Conservation (phyloP, 768 basidiomycete species). For the Boletus subparvulus region DNA sequence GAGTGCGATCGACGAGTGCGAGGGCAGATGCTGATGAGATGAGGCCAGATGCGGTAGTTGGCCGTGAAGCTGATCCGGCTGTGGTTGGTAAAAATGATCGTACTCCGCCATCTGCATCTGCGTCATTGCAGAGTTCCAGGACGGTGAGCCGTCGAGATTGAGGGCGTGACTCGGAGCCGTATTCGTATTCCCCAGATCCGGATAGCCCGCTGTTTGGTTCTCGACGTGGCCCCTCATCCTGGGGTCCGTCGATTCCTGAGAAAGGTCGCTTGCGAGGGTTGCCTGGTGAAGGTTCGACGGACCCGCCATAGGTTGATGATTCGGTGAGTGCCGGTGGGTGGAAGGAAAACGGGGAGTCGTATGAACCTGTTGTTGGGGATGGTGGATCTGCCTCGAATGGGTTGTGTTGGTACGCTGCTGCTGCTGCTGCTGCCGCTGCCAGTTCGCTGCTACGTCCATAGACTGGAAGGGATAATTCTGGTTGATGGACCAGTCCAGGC, state of each 20-base stretch:
- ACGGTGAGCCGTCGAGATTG: conserved; percentile 78
- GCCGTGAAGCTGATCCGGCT: conserved; percentile 37
- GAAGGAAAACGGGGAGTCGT: conserved; percentile 80
- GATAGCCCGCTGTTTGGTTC: conserved; percentile 32
- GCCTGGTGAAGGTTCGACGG: conserved; percentile 35
- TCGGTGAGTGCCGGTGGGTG: conserved; percentile 58
- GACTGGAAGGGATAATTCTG: conserved; percentile 42
- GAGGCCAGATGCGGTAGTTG: conserved; percentile 46
- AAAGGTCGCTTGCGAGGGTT: conserved; percentile 65
- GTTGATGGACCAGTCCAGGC: conserved; percentile 52
- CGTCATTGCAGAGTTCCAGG: conserved; percentile 88
- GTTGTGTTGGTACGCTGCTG: conserved; percentile 31
- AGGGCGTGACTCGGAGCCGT: conserved; percentile 73
- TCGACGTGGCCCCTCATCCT: conserved; percentile 43
- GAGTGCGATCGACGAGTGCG: conserved; percentile 50
- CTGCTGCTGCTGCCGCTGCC: conserved; percentile 35
- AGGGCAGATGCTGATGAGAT: conserved; percentile 48
- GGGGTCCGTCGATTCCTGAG: conserved; percentile 51
- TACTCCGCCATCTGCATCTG: conserved; percentile 44
- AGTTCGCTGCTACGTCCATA: conserved; percentile 40
- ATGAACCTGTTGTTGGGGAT: conserved; percentile 30
- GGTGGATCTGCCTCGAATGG: conserved; percentile 33
- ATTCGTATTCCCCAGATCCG: conserved; percentile 52
- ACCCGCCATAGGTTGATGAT: conserved; percentile 30
- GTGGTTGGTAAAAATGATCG: conserved; percentile 46